Evolutionary conservation across 495 filamentous ascomycete genomes (phyloP).

Genomic region (Podospora didyma): DNA sequence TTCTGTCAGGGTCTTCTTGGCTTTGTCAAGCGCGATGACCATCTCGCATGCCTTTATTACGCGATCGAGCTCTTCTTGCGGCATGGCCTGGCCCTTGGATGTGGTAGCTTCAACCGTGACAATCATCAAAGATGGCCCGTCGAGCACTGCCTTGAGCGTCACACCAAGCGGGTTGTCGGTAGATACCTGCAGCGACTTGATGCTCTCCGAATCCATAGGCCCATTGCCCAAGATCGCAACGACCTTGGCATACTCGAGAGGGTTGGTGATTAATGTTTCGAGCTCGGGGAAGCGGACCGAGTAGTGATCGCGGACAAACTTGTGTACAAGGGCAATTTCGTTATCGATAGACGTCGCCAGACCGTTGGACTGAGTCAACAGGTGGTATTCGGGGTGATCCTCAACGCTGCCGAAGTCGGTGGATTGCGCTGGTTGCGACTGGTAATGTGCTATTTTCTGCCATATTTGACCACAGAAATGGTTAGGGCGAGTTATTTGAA

Average conservation of each 20-base stretch:
- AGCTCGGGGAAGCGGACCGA: conserved; percentile 90
- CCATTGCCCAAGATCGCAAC: conserved; percentile 92
- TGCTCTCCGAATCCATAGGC: conserved; percentile 76
- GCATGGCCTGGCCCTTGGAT: conserved; percentile 74
- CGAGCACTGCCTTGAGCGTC: conserved; percentile 73
- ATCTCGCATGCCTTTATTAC: conserved; percentile 80
- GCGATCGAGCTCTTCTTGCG: conserved; percentile 65
- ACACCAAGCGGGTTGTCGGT: conserved; percentile 72
- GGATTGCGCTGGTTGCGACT: conserved; percentile 62
- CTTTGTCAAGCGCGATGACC: conserved; percentile 79
- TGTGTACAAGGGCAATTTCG: conserved; percentile 90
- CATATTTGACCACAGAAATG: conserved; percentile 41
- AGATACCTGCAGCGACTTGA: conserved; percentile 66
- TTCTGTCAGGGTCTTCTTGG: conserved; percentile 82
- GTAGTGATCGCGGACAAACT: conserved; percentile 93
- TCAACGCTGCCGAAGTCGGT: conserved; percentile 68
- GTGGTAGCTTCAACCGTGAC: conserved; percentile 94
- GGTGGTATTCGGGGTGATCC: conserved; percentile 82
- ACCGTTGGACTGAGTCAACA: conserved; percentile 77
- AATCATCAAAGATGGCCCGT: conserved; percentile 88
- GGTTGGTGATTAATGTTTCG: conserved; percentile 88
- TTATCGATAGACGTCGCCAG: conserved; percentile 86
- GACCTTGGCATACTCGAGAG: conserved; percentile 92
- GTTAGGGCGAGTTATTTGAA: conserved; percentile 55
- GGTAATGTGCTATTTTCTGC: conserved; percentile 74